Conservation (phyloP, 2,329 filamentous ascomycete genomes). For the Endothia cerciana region DNA sequence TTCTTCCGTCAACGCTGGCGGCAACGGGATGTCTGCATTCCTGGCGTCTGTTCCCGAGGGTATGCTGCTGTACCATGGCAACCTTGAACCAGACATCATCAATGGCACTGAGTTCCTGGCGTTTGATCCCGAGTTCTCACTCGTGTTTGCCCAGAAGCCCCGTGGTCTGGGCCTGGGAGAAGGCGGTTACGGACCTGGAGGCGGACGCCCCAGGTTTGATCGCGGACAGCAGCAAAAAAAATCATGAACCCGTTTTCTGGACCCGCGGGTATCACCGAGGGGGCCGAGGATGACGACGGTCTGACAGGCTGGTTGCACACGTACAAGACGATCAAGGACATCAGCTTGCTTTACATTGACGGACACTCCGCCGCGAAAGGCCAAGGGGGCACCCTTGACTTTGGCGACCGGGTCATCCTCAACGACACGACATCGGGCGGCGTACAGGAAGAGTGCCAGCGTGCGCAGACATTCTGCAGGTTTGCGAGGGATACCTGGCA, state of each 20-base stretch:
- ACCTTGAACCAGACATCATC: background rate
- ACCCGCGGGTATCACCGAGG: background rate
- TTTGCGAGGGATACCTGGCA: background rate
- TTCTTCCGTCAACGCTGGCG: background rate
- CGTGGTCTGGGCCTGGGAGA: background rate
- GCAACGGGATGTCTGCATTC: background rate
- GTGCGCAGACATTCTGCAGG: background rate
- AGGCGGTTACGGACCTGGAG: background rate
- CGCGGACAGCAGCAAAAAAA: background rate
- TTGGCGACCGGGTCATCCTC: background rate
- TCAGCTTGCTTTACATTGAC: constrained; percentile 2
- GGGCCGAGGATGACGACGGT: background rate
- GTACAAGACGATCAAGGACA: constrained; percentile 1
- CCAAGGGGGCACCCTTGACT: background rate
- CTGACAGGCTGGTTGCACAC: constrained; percentile 2
- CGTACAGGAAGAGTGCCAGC: background rate
- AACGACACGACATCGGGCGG: constrained; percentile 11
- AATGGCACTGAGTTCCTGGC: constrained; percentile 1
- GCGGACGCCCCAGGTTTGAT: background rate
- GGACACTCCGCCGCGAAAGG: background rate
- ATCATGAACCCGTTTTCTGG: background rate
- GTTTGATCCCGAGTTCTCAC: constrained; percentile 5
- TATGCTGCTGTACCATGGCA: constrained; percentile 3
- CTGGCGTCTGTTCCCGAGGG: background rate
- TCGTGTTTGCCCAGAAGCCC: background rate